Evolutionary conservation across 495 filamentous ascomycete species (phyloP).

Genomic region (Diplogelasinospora grovesii): DNA sequence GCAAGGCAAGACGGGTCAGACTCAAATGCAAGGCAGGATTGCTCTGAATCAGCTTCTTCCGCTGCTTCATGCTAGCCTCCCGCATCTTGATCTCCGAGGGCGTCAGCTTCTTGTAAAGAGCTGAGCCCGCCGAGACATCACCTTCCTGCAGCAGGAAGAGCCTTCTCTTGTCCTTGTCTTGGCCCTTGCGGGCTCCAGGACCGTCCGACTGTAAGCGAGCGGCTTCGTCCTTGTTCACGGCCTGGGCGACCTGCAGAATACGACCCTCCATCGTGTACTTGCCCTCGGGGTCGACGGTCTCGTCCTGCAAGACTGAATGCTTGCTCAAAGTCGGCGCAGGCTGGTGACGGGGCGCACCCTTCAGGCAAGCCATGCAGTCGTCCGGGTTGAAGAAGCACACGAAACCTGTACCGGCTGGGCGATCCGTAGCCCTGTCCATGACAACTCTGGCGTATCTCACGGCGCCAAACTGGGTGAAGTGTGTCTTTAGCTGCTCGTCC

Average conservation of each 20-base stretch:
- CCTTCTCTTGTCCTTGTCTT: slow-evolving; percentile 81
- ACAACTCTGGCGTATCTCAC: slow-evolving; percentile 87
- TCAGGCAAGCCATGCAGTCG: slow-evolving; percentile 66
- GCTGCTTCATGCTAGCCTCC: slow-evolving; percentile 80
- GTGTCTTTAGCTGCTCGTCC: slow-evolving; percentile 71
- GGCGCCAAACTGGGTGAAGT: slow-evolving; percentile 77
- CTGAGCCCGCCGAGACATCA: slow-evolving; percentile 61
- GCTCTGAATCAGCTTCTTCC: slow-evolving; percentile 79
- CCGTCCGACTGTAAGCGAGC: slow-evolving; percentile 64
- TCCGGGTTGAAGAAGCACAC: slow-evolving; percentile 80
- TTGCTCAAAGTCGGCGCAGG: slow-evolving; percentile 44
- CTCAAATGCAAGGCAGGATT: slow-evolving; percentile 87
- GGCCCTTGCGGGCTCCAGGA: slow-evolving; percentile 47
- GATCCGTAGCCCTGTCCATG: slow-evolving; percentile 72
- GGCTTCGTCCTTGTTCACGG: slow-evolving; percentile 76
- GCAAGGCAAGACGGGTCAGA: slow-evolving; percentile 85
- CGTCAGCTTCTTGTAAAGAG: slow-evolving; percentile 67
- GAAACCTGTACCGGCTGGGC: slow-evolving; percentile 87
- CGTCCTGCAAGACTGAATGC: slow-evolving; percentile 78
- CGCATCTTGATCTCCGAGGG: slow-evolving; percentile 80
- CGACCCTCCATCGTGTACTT: slow-evolving; percentile 86
- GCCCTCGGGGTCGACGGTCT: slow-evolving; percentile 65
- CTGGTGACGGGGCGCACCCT: slow-evolving; percentile 56
- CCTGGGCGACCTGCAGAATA: slow-evolving; percentile 73
- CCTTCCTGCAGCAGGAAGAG: slow-evolving; percentile 88